Evolutionary conservation across 768 basidiomycete genomes (phyloP), one percentile per base, ranked within the genome.

Genomic region (Russula griseocarnosa): DNA sequence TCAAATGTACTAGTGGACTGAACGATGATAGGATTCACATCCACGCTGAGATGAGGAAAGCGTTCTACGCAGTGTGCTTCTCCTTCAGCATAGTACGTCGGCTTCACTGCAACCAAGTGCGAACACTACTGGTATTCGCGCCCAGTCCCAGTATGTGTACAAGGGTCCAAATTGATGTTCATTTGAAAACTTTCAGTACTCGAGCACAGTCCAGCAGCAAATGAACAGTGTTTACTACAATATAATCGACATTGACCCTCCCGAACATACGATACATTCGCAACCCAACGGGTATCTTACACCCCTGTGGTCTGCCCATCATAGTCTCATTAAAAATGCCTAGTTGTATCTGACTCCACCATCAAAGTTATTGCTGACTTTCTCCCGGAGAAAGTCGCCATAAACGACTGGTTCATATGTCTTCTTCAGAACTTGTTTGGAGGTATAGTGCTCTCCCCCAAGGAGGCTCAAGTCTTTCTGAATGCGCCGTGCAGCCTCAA

Each of bases 321-420:
- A 38, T 11, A 40, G 6, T 40, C 38, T 6, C 2, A 16, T 1
- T 18, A 16, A 40, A 40, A 40, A 40, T 6, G 11, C 65, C 59
- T 65, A 66, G 53, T 77, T 72, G 47, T 77, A 74, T 66, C 67
- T 74, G 54, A 75, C 75, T 34, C 71, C 70, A 18, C 70, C 77
- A 74, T 44, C 77, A 75, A 94, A 94, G 71, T 94, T 94, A 52
- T 73, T 81, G 11, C 79, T 81, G 40, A 94, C 90, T 71, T 94
- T 94, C 20, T 70, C 71, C 71, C 83, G 58, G 65, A 95, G 76
- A 72, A 91, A 94, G 7, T 92, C 83, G 3, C 94, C 92, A 74
- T 96, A 95, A 1, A 85, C 74, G 2, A 88, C 79, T 0, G 85
- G 75, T 52, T 80, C 57, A 56, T 81, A 79, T 28, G 40, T 71